A percentile compares a stretch with the other conserved stretches of the same genome.
These are phyloP conservation scores for Lentinula novae-zelandiae DNA, from an alignment of 1,284 basidiomycete genomes.

Conservation along the genomic window DNA sequence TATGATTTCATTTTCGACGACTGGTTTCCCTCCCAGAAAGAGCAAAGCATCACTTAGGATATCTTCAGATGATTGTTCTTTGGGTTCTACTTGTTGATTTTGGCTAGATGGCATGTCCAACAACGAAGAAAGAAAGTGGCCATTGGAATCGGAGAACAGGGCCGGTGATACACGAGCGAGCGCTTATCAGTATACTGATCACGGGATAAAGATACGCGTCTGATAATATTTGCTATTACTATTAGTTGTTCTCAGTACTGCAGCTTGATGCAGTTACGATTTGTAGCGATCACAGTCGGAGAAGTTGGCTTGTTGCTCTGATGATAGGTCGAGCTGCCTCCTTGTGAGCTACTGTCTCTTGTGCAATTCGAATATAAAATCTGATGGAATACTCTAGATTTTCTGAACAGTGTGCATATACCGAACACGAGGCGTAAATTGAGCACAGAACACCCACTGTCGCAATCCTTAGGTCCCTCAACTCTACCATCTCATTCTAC, in stretches of 20 bases:
- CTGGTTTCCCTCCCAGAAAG: slow-evolving; percentile 38
- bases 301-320: neutral
- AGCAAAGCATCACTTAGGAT: slow-evolving; percentile 46
- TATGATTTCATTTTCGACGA: slow-evolving; percentile 35
- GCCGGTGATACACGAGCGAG: neutral
- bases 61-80: slow-evolving; percentile 29
- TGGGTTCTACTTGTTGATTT: neutral
- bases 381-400: slow-evolving; percentile 7
- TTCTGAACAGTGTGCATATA: neutral
- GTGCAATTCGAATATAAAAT: neutral
- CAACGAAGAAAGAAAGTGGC: neutral
- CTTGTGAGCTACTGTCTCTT: neutral
- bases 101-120: neutral
- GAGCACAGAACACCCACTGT: neutral
- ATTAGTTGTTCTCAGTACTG: neutral
- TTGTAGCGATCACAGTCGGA: neutral
- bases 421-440: slow-evolving; percentile 7
- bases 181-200: neutral
- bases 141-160: neutral
- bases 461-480: neutral
- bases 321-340: neutral
- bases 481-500: neutral
- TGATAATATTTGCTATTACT: neutral
- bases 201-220: neutral
- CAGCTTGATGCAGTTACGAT: neutral